These are phyloP conservation scores for Staphylotrichum longicolle DNA, from an alignment of 495 filamentous ascomycete species.

Conservation along the genomic window DNA sequence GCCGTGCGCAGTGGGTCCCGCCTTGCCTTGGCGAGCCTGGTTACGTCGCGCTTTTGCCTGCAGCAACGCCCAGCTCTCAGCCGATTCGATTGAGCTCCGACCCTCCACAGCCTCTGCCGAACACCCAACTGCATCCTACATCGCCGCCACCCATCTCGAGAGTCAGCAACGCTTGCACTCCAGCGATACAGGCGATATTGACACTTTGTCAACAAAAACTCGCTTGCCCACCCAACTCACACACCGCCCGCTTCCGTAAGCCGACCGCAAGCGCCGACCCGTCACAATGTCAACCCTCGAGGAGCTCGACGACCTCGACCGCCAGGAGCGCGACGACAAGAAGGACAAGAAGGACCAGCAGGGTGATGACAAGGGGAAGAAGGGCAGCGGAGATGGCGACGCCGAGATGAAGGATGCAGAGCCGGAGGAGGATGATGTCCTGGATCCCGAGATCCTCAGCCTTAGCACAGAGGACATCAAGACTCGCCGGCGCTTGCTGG, in stretches of 20 bases:
- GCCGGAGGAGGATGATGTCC: conserved; percentile 69
- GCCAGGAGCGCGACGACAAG: conserved; percentile 69
- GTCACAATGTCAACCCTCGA: conserved; percentile 42
- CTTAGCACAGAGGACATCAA: conserved; percentile 91
- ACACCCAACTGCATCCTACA: conserved; percentile 25
- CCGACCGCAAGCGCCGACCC: conserved; percentile 8
- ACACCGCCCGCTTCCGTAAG: background rate
- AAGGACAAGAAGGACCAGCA: conserved; percentile 74
- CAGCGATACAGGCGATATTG: background rate
- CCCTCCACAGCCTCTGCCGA: conserved; percentile 21
- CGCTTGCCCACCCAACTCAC: background rate
- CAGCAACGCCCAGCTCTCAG: conserved; percentile 28
- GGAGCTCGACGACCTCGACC: conserved; percentile 47
- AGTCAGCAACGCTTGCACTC: background rate
- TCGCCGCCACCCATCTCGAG: conserved; percentile 6
- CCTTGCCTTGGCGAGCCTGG: conserved; percentile 20
- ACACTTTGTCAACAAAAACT: background rate
- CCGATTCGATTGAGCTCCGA: conserved; percentile 31
- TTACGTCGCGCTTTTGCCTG: conserved; percentile 44
- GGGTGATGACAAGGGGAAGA: conserved; percentile 65
- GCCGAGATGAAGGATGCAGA: conserved; percentile 85
- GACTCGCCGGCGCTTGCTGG: conserved; percentile 79
- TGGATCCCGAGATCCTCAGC: conserved; percentile 87
- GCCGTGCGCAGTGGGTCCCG: conserved; percentile 19
- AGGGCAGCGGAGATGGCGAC: conserved; percentile 69